Conservation (phyloP, 768 basidiomycete genomes). For the Phaeolepiota aurea region DNA sequence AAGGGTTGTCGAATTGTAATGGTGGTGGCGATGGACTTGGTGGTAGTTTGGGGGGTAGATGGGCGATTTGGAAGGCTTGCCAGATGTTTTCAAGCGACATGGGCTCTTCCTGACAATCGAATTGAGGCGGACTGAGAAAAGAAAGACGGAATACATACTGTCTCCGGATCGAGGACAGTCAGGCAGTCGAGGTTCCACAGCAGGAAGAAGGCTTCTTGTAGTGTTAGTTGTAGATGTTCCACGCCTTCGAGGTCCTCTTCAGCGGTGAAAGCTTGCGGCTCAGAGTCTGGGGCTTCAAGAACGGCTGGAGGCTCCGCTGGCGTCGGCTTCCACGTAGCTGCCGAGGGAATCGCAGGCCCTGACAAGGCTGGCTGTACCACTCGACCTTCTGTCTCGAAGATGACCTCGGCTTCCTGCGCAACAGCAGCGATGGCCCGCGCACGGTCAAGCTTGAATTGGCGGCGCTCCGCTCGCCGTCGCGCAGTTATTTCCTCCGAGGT, state of each 20-base stretch:
- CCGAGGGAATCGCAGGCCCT: slow-evolving; percentile 62
- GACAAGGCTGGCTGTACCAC: slow-evolving; percentile 53
- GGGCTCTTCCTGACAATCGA: slow-evolving; percentile 33
- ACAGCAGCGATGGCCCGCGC: slow-evolving; percentile 81
- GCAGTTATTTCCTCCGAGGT: slow-evolving; percentile 92
- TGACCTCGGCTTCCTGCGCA: slow-evolving; percentile 69
- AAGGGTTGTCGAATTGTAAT: slow-evolving; percentile 80
- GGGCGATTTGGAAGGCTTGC: slow-evolving; percentile 50
- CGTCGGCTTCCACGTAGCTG: slow-evolving; percentile 68
- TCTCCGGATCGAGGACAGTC: slow-evolving; percentile 53
- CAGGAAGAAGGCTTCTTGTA: slow-evolving; percentile 87
- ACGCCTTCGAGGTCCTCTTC: slow-evolving; percentile 57
- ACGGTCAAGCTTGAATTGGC: slow-evolving; percentile 89
- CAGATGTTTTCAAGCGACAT: slow-evolving; percentile 55
- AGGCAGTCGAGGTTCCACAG: slow-evolving; percentile 80
- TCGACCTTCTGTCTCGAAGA: slow-evolving; percentile 64
- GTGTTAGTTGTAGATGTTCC: slow-evolving; percentile 87
- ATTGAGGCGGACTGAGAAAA: slow-evolving; percentile 2
- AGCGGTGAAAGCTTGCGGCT: slow-evolving; percentile 23
- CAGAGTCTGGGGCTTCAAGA: slow-evolving; percentile 17
- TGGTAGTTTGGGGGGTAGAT: slow-evolving; percentile 33
- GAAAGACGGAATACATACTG: slow-evolving; percentile 35
- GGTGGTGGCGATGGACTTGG: slow-evolving; percentile 13
- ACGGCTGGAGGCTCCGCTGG: slow-evolving; percentile 10
- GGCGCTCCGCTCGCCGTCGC: slow-evolving; percentile 77